Conservation (phyloP, 202 grass and related monocot species). For the Alloteropsis angusta region DNA sequence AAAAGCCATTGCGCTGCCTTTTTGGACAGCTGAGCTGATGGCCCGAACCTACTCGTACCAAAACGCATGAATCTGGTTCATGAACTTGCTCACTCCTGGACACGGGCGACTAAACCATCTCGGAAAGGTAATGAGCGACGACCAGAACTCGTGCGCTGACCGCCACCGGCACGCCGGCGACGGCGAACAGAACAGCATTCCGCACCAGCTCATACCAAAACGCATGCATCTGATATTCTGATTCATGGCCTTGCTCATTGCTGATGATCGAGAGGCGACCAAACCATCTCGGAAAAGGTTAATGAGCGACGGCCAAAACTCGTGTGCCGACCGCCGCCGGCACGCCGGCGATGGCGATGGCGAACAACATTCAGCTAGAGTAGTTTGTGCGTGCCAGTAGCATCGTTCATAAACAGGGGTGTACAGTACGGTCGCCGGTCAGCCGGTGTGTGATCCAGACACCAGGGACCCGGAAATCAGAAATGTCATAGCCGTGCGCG, state of each 20-base stretch:
- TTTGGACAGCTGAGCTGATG: background rate
- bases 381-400: background rate
- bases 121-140: background rate
- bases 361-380: background rate
- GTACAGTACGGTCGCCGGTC: background rate
- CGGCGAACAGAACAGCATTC: background rate
- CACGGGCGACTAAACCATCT: background rate
- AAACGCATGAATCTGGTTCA: background rate
- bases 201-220: background rate
- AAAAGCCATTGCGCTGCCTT: background rate
- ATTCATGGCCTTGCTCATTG: background rate
- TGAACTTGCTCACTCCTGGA: background rate
- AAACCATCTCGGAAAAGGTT: no score
- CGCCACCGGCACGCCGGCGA: background rate
- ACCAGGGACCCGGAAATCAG: background rate
- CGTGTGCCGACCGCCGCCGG: background rate
- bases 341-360: background rate
- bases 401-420: background rate
- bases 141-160: background rate
- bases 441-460: background rate
- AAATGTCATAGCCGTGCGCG: background rate
- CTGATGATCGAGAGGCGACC: background rate
- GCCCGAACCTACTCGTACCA: background rate
- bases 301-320: background rate
- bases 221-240: background rate